Evolutionary conservation across 83 land plant genomes (phyloP), one percentile per base, ranked within the genome.

Genomic region (Picea engelmannii): DNA sequence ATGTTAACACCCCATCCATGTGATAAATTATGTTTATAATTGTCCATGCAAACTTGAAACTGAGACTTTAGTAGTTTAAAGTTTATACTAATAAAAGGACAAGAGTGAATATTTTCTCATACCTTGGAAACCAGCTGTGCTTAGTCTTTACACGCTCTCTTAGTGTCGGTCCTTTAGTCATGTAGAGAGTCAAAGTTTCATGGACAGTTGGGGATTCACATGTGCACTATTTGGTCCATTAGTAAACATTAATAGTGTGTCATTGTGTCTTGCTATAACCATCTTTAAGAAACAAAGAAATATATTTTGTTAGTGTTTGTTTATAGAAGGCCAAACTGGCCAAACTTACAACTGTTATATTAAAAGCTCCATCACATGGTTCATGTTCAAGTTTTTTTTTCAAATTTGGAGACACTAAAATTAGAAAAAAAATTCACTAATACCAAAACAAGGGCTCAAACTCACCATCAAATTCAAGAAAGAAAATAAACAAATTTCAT

Each of bases 91-190:
- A 80, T 52, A 16, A 62, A 25, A 64, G n/a, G 24, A 70, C n/a
- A 20, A 24, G 40, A 6, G 9, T 2, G 13, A 82, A 63, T 3
- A 21, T 44, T 6, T 35, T 49, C 0, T 40, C 88, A 42, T 88
- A 97, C 99, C 99, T 95, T 44, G 99, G 98, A 85, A 97, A 97
- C 98, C 99, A 97, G 86, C 95, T 97, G 87, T 94, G 94, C 76
- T 88, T 89, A 59, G 83, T 90, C 44, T 81, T 81, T 2, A 95
- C 88, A 59, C 44, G 65, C 24, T 94, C 98, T 24, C 12, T 38
- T 44, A 92, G 88, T 27, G 87, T 88, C 21, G 94, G 79, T 49
- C 98, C 98, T 80, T 79, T 90, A 49, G 94, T 92, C 81, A 84
- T 88, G 60, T 85, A 44, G 24, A 97, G 86, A 47, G 98, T 97